Conservation (phyloP, 176 grass and related monocot genomes). For the Juncus effusus region DNA sequence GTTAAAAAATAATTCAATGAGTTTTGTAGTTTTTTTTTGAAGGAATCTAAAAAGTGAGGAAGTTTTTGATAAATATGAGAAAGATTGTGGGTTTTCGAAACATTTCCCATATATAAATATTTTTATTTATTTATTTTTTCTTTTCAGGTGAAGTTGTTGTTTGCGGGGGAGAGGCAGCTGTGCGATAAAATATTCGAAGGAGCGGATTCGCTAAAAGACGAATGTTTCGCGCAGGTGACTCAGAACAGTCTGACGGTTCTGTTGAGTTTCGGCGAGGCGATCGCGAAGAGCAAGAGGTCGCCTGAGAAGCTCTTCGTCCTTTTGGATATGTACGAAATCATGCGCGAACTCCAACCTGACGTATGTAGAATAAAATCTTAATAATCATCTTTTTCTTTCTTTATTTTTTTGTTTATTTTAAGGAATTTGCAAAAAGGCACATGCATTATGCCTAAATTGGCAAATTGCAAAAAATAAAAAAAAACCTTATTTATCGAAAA, state of each 20-base stretch:
- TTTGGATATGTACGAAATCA: conserved; percentile 97
- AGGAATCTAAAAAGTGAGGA: too few species aligned
- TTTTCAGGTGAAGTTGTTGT: conserved; percentile 87
- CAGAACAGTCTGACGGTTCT: conserved; percentile 71
- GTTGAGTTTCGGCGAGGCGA: conserved; percentile 95
- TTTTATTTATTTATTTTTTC: too few species aligned
- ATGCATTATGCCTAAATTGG: conserved; percentile 10
- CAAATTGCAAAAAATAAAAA: too few species aligned
- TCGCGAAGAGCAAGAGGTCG: conserved; percentile 95
- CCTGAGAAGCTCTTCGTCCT: conserved; percentile 93
- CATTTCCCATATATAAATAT: too few species aligned
- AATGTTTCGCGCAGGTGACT: conserved; percentile 87
- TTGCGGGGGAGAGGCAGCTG: conserved; percentile 74
- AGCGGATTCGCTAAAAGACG: conserved; percentile 57
- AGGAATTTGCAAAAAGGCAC: too few species aligned
- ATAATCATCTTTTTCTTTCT: conserved; percentile 1
- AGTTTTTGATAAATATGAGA: too few species aligned
- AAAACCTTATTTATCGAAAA: not conserved
- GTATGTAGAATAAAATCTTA: conserved; percentile 36
- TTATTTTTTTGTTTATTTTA: not conserved
- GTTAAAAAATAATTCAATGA: too few species aligned
- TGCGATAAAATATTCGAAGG: conserved; percentile 95
- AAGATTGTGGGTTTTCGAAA: too few species aligned
- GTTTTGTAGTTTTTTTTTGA: too few species aligned
- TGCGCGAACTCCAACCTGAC: conserved; percentile 94